phyloP scores from a whole-genome alignment of 805 yeast genomes.

The Saccharomycopsis sp. region DNA sequence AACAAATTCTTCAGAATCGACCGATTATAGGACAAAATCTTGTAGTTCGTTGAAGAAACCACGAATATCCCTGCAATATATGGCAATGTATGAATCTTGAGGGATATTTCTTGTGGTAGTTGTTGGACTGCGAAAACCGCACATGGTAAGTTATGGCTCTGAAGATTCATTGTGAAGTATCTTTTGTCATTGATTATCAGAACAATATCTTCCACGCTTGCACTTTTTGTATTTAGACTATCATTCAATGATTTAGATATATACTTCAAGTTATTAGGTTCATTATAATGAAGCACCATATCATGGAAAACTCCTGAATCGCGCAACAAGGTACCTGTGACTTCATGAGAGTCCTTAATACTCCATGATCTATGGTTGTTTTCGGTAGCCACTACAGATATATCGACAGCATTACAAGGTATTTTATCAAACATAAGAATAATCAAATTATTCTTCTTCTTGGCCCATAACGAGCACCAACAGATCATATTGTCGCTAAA shows the following conservation, averaged over 20 bases:
- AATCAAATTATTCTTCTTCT: slow-evolving; percentile 59
- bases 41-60: slow-evolving; percentile 40
- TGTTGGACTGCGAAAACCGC: slow-evolving; percentile 61
- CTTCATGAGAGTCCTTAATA: slow-evolving; percentile 24
- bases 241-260: slow-evolving; percentile 13
- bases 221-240: slow-evolving; percentile 19
- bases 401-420: slow-evolving; percentile 60
- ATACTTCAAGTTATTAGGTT: slow-evolving; percentile 18
- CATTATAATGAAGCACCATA: slow-evolving; percentile 10
- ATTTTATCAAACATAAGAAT: slow-evolving; percentile 87
- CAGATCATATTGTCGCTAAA: slow-evolving; percentile 53
- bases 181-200: slow-evolving; percentile 48
- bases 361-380: slow-evolving; percentile 11
- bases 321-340: slow-evolving; percentile 17
- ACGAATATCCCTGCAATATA: slow-evolving; percentile 84
- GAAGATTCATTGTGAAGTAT: slow-evolving; percentile 50
- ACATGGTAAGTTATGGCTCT: slow-evolving; percentile 55
- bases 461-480: slow-evolving; percentile 92
- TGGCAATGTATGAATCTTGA: slow-evolving; percentile 72
- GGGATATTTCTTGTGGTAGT: slow-evolving; percentile 44
- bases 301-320: slow-evolving; percentile 10
- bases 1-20: slow-evolving; percentile 74
- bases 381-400: slow-evolving; percentile 32
- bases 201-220: slow-evolving; percentile 30
- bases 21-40: slow-evolving; percentile 66